These are phyloP conservation scores for Candida koratica DNA, from an alignment of 805 yeast species.

Conservation along the genomic window DNA sequence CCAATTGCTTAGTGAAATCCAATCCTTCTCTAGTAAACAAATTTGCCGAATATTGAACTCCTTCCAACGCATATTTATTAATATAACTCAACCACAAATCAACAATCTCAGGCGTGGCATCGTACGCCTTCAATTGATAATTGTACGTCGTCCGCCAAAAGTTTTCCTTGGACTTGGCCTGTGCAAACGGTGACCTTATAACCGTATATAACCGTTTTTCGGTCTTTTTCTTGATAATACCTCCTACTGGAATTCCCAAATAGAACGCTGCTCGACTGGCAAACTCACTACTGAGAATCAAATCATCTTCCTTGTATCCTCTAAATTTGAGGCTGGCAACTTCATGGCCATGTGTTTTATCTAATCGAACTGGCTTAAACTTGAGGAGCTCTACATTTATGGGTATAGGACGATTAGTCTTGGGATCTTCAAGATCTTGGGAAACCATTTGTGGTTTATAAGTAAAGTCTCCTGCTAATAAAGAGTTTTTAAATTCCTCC, in stretches of 20 bases:
- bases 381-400: conserved; percentile 77
- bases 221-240: conserved; percentile 63
- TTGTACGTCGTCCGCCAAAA: conserved; percentile 84
- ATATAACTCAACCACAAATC: conserved; percentile 79
- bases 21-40: conserved; percentile 39
- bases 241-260: conserved; percentile 80
- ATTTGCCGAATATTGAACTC: conserved; percentile 78
- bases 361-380: conserved; percentile 72
- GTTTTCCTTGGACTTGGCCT: conserved; percentile 91
- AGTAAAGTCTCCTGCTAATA: conserved; percentile 24
- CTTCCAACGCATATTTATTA: conserved; percentile 70
- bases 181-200: conserved; percentile 87
- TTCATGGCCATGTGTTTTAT: conserved; percentile 63
- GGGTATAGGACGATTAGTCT: conserved; percentile 61
- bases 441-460: conserved; percentile 31
- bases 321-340: conserved; percentile 76
- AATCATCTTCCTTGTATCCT: conserved; percentile 64
- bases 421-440: conserved; percentile 19
- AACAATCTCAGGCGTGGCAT: conserved; percentile 78
- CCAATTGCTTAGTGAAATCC: conserved; percentile 26
- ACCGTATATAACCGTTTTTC: conserved; percentile 90
- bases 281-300: conserved; percentile 79
- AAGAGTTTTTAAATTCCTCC: conserved; percentile 22
- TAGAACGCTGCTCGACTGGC: conserved; percentile 87
- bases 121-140: conserved; percentile 71